These are phyloP conservation scores for Zalaria sp. DNA, from an alignment of 2,329 filamentous ascomycete genomes.

Conservation along the genomic window DNA sequence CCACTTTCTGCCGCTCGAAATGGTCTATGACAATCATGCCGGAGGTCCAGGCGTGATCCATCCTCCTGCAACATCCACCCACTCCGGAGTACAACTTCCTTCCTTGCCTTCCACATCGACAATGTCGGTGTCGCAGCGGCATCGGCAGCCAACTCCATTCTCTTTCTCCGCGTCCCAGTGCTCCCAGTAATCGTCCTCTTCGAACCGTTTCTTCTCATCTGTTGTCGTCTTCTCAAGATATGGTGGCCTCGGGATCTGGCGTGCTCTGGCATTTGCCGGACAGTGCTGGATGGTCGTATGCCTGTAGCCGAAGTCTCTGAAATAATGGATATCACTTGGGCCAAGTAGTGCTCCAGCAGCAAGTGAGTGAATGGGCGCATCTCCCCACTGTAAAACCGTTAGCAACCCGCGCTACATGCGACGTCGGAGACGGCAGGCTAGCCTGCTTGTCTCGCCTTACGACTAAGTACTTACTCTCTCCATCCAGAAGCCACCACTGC, in stretches of 20 bases:
- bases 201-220: conserved; percentile 60
- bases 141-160: conserved; percentile 93
- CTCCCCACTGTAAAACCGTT: conserved; percentile 65
- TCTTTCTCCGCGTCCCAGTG: conserved; percentile 75
- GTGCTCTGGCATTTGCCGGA: conserved; percentile 81
- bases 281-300: conserved; percentile 99
- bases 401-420: conserved; percentile 16
- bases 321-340: conserved; percentile 85
- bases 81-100: conserved; percentile 86
- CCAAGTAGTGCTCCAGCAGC: conserved; percentile 78
- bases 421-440: conserved; percentile 9
- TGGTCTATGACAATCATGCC: background rate
- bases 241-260: conserved; percentile 67
- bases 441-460: background rate
- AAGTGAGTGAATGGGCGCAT: conserved; percentile 94
- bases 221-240: conserved; percentile 39
- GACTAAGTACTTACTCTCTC: conserved; percentile 55
- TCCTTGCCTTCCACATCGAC: conserved; percentile 96
- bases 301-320: conserved; percentile 95
- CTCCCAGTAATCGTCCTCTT: conserved; percentile 96
- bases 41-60: conserved; percentile 39
- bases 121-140: conserved; percentile 93
- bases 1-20: background rate
- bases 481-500: conserved; percentile 97
- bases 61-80: conserved; percentile 93